Percentiles rank a stretch among this genome's conserved stretches.
Conservation (phyloP, 2,329 filamentous ascomycete genomes). For the Penicillium sp. region DNA sequence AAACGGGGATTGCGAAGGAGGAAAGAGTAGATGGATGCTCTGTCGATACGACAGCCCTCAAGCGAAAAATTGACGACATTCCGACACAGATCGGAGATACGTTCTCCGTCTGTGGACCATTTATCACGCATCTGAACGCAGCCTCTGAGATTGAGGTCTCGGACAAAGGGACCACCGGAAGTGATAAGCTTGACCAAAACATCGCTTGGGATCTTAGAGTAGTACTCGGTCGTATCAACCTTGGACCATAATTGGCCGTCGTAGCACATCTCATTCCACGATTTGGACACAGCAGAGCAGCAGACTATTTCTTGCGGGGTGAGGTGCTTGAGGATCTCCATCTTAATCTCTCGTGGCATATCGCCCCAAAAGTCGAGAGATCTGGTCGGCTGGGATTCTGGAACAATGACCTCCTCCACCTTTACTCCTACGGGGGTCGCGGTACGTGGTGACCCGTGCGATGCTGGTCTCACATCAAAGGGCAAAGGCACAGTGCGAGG, state of each 20-base stretch:
- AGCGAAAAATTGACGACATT: conserved; percentile 86
- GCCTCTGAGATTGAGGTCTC: conserved; percentile 83
- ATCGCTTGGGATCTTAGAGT: conserved; percentile 78
- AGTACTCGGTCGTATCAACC: conserved; percentile 82
- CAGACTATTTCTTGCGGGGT: conserved; percentile 77
- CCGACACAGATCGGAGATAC: conserved; percentile 74
- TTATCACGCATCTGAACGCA: conserved; percentile 85
- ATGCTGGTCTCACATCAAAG: conserved; percentile 55
- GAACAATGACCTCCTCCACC: conserved; percentile 16
- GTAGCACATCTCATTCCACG: conserved; percentile 80
- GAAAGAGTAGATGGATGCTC: conserved; percentile 72
- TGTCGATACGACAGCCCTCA: conserved; percentile 84
- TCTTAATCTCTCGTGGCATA: conserved; percentile 78
- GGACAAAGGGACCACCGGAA: conserved; percentile 82
- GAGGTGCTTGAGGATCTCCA: conserved; percentile 74
- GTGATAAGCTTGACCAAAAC: conserved; percentile 82
- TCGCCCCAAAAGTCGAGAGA: conserved; percentile 71
- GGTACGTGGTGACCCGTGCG: conserved; percentile 37
- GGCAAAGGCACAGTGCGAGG: conserved; percentile 62
- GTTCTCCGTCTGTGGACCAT: conserved; percentile 66
- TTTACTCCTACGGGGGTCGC: conserved; percentile 14
- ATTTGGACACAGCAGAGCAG: conserved; percentile 71
- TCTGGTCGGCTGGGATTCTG: conserved; percentile 31
- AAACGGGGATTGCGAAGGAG: conserved; percentile 75
- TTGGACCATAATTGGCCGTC: conserved; percentile 91